Evolutionary conservation across 2,329 filamentous ascomycete species (phyloP), one percentile per base, ranked within the genome.

Genomic region (Metarhizium rileyi): DNA sequence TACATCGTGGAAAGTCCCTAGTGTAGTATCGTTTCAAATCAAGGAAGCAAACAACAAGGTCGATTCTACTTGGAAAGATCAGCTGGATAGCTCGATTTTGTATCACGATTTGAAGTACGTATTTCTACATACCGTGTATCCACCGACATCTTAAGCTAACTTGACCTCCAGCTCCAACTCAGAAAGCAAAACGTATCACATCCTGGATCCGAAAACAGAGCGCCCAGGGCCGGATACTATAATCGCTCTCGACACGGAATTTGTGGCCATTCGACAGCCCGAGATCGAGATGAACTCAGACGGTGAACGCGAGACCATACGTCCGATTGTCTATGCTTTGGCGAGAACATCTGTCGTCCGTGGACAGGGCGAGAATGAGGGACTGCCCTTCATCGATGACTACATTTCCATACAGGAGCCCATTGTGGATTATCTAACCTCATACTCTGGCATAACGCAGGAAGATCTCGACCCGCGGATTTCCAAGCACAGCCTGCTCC

Each of bases 201-300:
- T 79, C 0, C 73, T 90, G 1, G 69, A 80, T 27, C 63, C 72
- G 0, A 59, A 71, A 1, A 70, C 66, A 0, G 90, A 96, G 66
- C 75, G 74, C 6, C 89, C 87, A 1, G 76, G 77, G 0, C 76
- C 84, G 0, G 80, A 84, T 14, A 89, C 82, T 2, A 84, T 93
- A 10, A 80, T 96, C 42, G 93, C 90, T 1, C 81, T 98, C 5
- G 93, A 98, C 63, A 95, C 94, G 0, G 93, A 98, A 66, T 98
- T 98, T 58, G 94, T 98, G 7, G 84, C 90, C 22, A 79, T 96
- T 2, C 87, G 94, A 56, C 86, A 93, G 57, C 89, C 93, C 44
- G 91, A 97, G 63, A 95, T 96, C 48, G 89, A 96, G 61, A 89
- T 98, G 71, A 95, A 94, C 64, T 90, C 91, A 3, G 90, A 96